Base-by-base conservation (phyloP, 208 protist genomes). In the Acanthamoeba royreba region DNA sequence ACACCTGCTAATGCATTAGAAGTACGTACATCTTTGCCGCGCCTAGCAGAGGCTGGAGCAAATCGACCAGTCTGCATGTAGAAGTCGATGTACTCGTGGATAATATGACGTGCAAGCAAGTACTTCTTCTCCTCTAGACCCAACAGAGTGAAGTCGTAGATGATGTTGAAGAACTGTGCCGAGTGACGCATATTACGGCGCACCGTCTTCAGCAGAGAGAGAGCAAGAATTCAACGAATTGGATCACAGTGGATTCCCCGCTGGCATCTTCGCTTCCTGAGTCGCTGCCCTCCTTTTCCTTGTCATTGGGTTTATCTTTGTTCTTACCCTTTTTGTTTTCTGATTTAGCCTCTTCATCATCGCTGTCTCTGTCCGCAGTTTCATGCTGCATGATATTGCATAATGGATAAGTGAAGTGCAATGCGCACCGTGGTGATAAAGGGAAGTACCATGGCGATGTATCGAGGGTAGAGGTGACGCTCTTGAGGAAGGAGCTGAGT, bases 141-240 rank as follows among this genome's bases (percentile, higher is more conserved):
- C 28, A 72, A 17, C 25, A 61, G 38, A 17, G 45, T 53, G 9
- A 91, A 66, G 52, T 91, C 85, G 43, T 74, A 72, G 43, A 91
- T n/a, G 53, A 91, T 46, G 35, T 91, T 74, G 55, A 91, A 91
- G 52, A 72, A 91, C 43, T 91, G 85, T 40, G 85, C 85, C 35
- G 52, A 66, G 58, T 91, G 33, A n/a, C 85, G 49, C 85, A 91
- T 13, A 38, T 91, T 61, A 28, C 52, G 22, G 4, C 85, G 85
- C 49, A 91, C 55, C 7, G 46, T 61, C 52, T 61, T 61, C 11
- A 91, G 85, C 35, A 91, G 35, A 19, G 85, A n/a, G n/a, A 91
- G 8, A 91, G 11, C 7, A 91, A 53, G 52, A 35, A 53, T 40
- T 91, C 85, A 4, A 91, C 43, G 25, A 91, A 91, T n/a, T 45